phyloP scores from a whole-genome alignment of 176 grass and related monocot species.

The Cenchrus fungigraminus region DNA sequence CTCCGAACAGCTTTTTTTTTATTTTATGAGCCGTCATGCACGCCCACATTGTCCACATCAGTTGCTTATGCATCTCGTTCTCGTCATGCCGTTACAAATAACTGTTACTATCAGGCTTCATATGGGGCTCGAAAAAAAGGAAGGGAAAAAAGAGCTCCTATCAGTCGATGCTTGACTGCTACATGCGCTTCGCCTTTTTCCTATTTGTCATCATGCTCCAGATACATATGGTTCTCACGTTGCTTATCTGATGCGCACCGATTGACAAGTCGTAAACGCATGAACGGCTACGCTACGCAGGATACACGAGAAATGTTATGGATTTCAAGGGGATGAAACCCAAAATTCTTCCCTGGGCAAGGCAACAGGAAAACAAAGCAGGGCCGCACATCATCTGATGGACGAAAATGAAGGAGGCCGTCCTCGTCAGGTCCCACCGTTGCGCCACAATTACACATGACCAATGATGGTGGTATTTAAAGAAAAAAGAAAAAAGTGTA shows the following conservation, averaged over 20 bases:
- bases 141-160: not conserved
- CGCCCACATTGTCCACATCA: too few relatives aligned
- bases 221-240: not conserved
- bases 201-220: not conserved
- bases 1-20: too few relatives aligned
- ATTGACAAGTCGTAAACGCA: not conserved
- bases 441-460: not conserved
- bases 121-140: too few relatives aligned
- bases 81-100: too few relatives aligned
- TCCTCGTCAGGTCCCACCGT: constrained; percentile 35
- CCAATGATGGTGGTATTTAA: not conserved
- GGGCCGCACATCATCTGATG: not conserved
- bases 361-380: constrained; percentile 5
- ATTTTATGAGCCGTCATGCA: too few relatives aligned
- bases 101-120: not conserved
- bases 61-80: too few relatives aligned
- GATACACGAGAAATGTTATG: not conserved
- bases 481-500: too few relatives aligned
- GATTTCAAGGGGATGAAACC: not conserved
- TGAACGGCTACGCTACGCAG: too few relatives aligned
- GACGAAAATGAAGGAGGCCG: not conserved
- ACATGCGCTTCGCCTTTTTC: not conserved
- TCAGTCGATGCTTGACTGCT: not conserved
- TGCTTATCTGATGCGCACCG: not conserved
- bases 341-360: not conserved